Base-by-base conservation (phyloP, 2,329 filamentous ascomycete genomes). In the Alternaria arborescens region DNA sequence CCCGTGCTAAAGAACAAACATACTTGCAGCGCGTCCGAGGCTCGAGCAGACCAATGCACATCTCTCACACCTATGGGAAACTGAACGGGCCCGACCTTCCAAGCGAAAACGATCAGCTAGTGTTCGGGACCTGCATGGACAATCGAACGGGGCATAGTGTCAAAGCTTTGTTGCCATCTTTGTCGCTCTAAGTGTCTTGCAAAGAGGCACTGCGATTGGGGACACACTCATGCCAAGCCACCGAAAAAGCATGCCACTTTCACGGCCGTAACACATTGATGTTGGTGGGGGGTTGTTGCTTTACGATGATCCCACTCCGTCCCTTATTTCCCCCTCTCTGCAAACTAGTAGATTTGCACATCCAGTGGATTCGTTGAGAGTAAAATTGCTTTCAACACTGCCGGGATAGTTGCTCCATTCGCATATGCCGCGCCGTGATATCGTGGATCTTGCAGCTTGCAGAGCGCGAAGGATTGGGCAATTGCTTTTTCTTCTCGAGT, bases 1-100 rank as follows among this genome's bases (percentile, higher is more conserved):
- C n/a, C 52, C 38, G 52, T 55, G 44, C 32, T 26, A 32, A 60
- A 60, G 57, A 60, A 55, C 52, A 50, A 60, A 60, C 40, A 38
- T 41, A 60, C 34, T n/a, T 40, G 55, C 50, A 54, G 46, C n/a
- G 22, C 8, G 5, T 40, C 52, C 24, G 46, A 18, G 38, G 44
- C n/a, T 50, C 32, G 32, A 34, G 52, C 28, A 44, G 30, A 56
- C 55, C 52, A 14, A 20, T 34, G 32, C 22, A 22, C 20, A 36
- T 34, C 47, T 44, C 24, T 38, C 32, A 24, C 38, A 43, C 12
- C 22, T 46, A 44, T 40, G n/a, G 26, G 16, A 18, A 32, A 18
- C 38, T 32, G 30, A 26, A 56, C 20, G 42, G 30, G 42, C 44
- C 30, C 52, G 30, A 34, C 4, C 32, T 40, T 28, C 20, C 24